These are phyloP conservation scores for Eleusine indica DNA, from an alignment of 176 grass and related monocot species.

Conservation along the genomic window DNA sequence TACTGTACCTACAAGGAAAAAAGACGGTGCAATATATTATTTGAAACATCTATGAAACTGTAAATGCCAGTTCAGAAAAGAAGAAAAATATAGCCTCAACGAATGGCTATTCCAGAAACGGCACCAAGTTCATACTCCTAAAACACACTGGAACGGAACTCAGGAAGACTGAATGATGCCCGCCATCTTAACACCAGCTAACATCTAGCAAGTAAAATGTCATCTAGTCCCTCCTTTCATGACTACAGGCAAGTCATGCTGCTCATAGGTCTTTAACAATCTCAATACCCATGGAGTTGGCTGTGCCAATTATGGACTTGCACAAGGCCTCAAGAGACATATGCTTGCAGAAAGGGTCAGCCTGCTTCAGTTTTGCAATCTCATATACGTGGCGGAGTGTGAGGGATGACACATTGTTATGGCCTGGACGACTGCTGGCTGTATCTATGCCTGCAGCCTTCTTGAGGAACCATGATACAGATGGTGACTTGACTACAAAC, in stretches of 20 bases:
- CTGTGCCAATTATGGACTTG: slow-evolving; percentile 86
- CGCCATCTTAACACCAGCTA: neutral
- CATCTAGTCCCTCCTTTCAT: neutral
- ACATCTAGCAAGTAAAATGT: slow-evolving; percentile 16
- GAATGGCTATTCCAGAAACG: slow-evolving; percentile 23
- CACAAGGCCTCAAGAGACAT: slow-evolving; percentile 79
- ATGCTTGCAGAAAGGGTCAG: slow-evolving; percentile 72
- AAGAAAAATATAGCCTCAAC: neutral
- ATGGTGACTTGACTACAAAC: slow-evolving; percentile 80
- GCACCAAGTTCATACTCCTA: slow-evolving; percentile 6
- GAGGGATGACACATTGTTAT: slow-evolving; percentile 57
- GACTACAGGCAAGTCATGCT: neutral
- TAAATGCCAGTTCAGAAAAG: neutral
- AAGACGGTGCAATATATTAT: neutral
- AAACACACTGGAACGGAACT: neutral
- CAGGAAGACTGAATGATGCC: neutral
- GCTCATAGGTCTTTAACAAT: slow-evolving; percentile 85
- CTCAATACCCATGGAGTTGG: slow-evolving; percentile 86
- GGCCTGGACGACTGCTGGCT: slow-evolving; percentile 65
- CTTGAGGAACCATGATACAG: slow-evolving; percentile 89
- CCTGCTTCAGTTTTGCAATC: slow-evolving; percentile 86
- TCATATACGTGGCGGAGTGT: slow-evolving; percentile 76
- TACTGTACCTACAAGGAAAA: slow-evolving; percentile 18
- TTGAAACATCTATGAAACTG: neutral
- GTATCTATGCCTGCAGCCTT: slow-evolving; percentile 73